A percentile compares a stretch with the other conserved stretches of the same genome.
These are phyloP conservation scores for Flaveria robusta DNA, from an alignment of 129 eudicot species.

Conservation along the genomic window DNA sequence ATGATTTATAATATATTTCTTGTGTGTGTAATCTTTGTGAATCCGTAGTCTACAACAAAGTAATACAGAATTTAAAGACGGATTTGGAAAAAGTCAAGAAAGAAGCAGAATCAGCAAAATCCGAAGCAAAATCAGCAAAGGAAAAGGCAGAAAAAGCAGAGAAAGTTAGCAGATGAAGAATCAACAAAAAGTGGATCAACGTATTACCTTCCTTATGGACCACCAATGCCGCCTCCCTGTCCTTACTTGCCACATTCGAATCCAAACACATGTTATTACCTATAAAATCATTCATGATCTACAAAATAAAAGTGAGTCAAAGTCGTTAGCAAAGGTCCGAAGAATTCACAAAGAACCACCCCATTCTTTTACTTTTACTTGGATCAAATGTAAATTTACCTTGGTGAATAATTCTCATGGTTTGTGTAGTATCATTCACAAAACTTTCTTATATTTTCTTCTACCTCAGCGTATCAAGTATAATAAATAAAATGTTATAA, in stretches of 20 bases:
- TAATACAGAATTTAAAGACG: not conserved
- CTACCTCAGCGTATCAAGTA: no score
- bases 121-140: not conserved
- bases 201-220: not conserved
- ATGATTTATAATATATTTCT: not conserved
- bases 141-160: not conserved
- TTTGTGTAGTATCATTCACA: no score
- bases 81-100: not conserved
- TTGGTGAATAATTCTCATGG: no score
- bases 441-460: no score
- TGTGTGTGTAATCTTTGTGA: not conserved
- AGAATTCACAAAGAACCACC: no score
- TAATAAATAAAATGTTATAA: no score
- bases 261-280: not conserved
- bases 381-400: no score
- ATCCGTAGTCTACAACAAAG: not conserved
- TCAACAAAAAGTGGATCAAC: not conserved
- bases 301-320: no score
- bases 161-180: not conserved
- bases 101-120: not conserved
- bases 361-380: no score
- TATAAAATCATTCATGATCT: not conserved
- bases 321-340: no score
- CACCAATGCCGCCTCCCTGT: not conserved
- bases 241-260: not conserved